phyloP scores from a whole-genome alignment of 2,329 filamentous ascomycete genomes.

The Pseudophaeomoniella oleicola region DNA sequence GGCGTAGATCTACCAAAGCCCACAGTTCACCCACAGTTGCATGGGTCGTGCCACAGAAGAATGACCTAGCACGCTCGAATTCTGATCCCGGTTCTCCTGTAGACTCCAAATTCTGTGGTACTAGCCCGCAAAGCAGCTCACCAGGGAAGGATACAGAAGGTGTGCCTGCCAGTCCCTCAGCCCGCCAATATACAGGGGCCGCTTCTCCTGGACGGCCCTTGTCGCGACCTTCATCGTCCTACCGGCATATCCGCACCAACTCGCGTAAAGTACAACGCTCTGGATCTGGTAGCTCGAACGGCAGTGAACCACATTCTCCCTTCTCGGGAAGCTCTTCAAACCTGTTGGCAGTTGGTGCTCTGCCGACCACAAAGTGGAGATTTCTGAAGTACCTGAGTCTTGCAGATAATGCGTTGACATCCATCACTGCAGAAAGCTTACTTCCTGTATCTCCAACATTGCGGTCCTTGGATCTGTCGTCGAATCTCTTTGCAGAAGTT shows the following conservation, averaged over 20 bases:
- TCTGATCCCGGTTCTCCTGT: slow-evolving; percentile 55
- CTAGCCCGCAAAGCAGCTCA: neutral
- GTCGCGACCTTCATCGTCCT: slow-evolving; percentile 54
- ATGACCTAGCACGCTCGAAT: slow-evolving; percentile 52
- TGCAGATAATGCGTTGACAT: slow-evolving; percentile 78
- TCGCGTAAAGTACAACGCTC: slow-evolving; percentile 68
- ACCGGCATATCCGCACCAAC: slow-evolving; percentile 49
- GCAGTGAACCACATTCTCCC: slow-evolving; percentile 41
- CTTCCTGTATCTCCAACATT: slow-evolving; percentile 73
- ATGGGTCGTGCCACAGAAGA: slow-evolving; percentile 49
- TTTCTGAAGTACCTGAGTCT: slow-evolving; percentile 86
- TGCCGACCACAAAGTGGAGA: slow-evolving; percentile 84
- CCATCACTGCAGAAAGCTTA: slow-evolving; percentile 60
- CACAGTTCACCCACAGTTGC: slow-evolving; percentile 65
- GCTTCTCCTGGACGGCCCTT: slow-evolving; percentile 71
- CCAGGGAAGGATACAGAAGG: neutral
- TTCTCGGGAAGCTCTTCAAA: slow-evolving; percentile 60
- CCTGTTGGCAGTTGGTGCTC: slow-evolving; percentile 52
- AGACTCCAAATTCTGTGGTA: slow-evolving; percentile 4
- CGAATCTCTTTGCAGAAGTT: slow-evolving; percentile 85
- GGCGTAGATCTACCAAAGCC: slow-evolving; percentile 73
- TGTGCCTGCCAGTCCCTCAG: neutral
- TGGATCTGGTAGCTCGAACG: slow-evolving; percentile 85
- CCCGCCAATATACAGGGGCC: slow-evolving; percentile 43
- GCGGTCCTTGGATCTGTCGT: slow-evolving; percentile 82